Conservation (phyloP, 169 alveolate genomes). For the Cryptosporidium sp. region DNA sequence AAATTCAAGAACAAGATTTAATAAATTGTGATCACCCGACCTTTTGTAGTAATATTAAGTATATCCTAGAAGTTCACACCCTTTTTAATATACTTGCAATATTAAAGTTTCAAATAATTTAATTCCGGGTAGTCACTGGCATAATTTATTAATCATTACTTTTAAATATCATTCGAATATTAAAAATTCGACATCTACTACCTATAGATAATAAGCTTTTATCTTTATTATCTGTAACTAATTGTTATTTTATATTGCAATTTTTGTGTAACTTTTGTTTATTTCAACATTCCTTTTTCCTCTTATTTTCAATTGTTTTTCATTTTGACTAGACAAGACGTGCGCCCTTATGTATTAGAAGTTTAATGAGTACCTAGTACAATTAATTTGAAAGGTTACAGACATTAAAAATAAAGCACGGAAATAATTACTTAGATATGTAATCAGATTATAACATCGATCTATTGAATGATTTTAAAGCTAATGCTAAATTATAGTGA, state of each 20-base stretch:
- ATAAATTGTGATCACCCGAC: neutral
- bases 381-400: neutral
- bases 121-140: conserved; percentile 9
- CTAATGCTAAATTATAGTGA: neutral
- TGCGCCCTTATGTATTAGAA: neutral
- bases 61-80: conserved; percentile 12
- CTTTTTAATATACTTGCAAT: conserved; percentile 3
- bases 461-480: too few relatives aligned
- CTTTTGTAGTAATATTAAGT: conserved; percentile 1
- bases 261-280: neutral
- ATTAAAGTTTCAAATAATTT: neutral
- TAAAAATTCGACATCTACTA: conserved; percentile 6
- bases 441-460: too few relatives aligned
- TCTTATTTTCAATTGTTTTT: neutral
- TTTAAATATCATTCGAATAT: neutral
- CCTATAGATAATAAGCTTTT: neutral
- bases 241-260: neutral
- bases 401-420: neutral
- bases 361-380: neutral
- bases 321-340: conserved; percentile 11
- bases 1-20: neutral
- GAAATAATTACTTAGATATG: neutral
- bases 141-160: conserved; percentile 16
- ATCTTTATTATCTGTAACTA: neutral
- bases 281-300: conserved; percentile 2